Percentiles rank a stretch among this genome's conserved stretches.
Conservation (phyloP, 2,329 filamentous ascomycete genomes). For the Sporothrix luriei region DNA sequence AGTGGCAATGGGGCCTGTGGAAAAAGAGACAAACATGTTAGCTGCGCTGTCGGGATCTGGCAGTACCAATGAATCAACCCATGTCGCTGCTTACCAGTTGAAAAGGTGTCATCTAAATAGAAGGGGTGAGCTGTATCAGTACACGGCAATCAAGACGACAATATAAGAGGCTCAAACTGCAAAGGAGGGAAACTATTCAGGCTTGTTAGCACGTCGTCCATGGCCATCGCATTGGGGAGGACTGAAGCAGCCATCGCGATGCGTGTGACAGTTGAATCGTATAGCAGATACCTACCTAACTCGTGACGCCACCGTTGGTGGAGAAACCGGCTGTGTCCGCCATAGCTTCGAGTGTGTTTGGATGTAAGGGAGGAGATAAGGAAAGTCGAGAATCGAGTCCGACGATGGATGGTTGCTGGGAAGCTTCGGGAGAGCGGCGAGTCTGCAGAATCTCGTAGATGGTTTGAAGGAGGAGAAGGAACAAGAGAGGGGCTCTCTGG, state of each 20-base stretch:
- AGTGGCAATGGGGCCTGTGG: constrained; percentile 60
- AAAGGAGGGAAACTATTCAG: not conserved
- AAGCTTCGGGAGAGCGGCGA: not conserved
- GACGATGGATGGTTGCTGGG: constrained; percentile 11
- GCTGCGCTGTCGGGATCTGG: not conserved
- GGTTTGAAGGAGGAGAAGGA: not conserved
- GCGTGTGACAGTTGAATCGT: not conserved
- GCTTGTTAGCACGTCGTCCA: not conserved
- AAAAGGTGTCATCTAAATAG: constrained; percentile 4
- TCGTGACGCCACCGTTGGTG: constrained; percentile 53
- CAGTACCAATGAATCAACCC: too few relatives aligned
- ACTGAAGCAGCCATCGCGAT: not conserved
- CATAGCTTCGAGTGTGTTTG: constrained; percentile 43
- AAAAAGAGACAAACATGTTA: constrained; percentile 6
- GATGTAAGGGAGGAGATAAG: not conserved
- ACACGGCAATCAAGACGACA: not conserved
- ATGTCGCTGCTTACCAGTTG: constrained; percentile 8
- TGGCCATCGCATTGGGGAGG: not conserved
- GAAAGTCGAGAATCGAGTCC: not conserved
- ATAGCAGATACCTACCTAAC: constrained; percentile 51
- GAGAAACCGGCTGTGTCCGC: constrained; percentile 47
- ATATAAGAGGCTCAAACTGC: not conserved
- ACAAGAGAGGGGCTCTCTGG: constrained; percentile 23
- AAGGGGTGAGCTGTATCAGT: not conserved
- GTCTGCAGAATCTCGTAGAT: not conserved